Conservation (phyloP, 148 eudicot genomes). For the Rhododendron vialii region DNA sequence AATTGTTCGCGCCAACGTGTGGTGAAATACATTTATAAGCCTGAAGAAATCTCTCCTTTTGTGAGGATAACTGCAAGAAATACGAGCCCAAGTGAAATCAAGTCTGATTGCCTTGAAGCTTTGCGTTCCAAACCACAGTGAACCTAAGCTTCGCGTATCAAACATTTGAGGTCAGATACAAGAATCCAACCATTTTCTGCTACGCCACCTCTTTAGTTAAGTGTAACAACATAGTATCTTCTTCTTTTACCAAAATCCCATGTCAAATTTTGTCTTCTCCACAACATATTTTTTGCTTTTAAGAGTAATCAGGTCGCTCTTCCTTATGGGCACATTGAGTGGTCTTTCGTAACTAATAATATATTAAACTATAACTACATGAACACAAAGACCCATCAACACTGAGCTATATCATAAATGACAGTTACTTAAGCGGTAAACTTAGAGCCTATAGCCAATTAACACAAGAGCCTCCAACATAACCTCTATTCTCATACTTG, state of each 20-base stretch:
- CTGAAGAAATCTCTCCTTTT: background rate
- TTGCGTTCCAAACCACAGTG: background rate
- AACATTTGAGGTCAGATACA: background rate
- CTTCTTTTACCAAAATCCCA: background rate
- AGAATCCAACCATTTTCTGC: background rate
- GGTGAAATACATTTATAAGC: background rate
- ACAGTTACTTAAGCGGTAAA: background rate
- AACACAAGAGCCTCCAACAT: background rate
- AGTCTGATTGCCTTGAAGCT: background rate
- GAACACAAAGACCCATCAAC: background rate
- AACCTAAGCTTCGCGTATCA: background rate
- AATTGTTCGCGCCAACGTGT: background rate
- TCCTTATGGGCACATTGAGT: background rate
- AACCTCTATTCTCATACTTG: background rate
- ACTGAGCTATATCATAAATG: background rate
- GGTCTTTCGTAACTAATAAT: background rate
- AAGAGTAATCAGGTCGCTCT: background rate
- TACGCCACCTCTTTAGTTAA: background rate
- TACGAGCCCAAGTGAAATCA: background rate
- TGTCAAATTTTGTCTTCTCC: background rate
- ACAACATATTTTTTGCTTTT: background rate
- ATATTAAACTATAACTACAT: background rate
- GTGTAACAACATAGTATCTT: background rate
- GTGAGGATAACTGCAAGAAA: background rate
- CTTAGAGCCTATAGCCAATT: background rate